Conservation (phyloP, 768 basidiomycete species). For the Paxillus involutus region DNA sequence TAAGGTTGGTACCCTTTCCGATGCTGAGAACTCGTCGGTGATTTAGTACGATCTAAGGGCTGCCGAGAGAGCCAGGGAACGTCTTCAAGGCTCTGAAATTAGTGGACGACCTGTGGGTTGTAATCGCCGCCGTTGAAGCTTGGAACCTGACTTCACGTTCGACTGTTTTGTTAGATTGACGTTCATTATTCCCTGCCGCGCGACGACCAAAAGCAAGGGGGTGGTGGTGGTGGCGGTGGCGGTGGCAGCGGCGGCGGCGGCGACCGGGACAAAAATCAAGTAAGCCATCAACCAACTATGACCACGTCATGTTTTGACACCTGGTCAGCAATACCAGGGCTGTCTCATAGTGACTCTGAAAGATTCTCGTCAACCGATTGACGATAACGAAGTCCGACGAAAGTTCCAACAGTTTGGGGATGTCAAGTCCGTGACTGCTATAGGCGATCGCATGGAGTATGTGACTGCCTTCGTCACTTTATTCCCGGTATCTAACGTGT, state of each 20-base stretch:
- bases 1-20: conserved; percentile 3
- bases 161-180: conserved; percentile 69
- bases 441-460: conserved; percentile 63
- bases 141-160: conserved; percentile 4
- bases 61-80: conserved; percentile 88
- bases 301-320: conserved; percentile 8
- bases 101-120: conserved; percentile 84
- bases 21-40: conserved; percentile 6
- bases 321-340: conserved; percentile 71
- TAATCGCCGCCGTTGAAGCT: background rate
- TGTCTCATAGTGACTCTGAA: conserved; percentile 77
- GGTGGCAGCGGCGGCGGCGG: conserved; percentile 38
- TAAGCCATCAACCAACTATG: conserved; percentile 27
- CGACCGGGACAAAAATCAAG: conserved; percentile 80
- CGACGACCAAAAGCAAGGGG: conserved; percentile 71
- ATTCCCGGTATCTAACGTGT: conserved; percentile 3
- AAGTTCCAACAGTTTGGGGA: conserved; percentile 91
- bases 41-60: conserved; percentile 87
- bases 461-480: conserved; percentile 10
- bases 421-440: conserved; percentile 74
- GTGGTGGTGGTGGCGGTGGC: conserved; percentile 43
- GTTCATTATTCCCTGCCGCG: conserved; percentile 97
- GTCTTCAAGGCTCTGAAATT: conserved; percentile 86
- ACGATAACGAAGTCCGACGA: conserved; percentile 82
- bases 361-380: conserved; percentile 69